Evolutionary conservation across 768 basidiomycete genomes (phyloP).

Genomic region (Hypholoma sublateritium): DNA sequence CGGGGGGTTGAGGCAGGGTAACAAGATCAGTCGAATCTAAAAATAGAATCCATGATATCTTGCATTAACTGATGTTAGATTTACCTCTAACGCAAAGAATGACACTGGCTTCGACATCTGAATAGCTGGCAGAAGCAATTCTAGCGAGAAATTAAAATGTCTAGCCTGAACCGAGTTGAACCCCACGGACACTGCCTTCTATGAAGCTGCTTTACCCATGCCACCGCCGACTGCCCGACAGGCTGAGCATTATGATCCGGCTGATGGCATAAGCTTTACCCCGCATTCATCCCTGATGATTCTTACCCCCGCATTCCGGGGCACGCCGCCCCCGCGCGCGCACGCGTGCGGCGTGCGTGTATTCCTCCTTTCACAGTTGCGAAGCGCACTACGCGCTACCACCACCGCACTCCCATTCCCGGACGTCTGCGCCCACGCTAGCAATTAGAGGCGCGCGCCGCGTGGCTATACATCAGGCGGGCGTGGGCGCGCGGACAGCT

Average conservation of each 20-base stretch:
- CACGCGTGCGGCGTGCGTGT: neutral
- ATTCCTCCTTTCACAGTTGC: neutral
- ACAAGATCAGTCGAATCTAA: no score
- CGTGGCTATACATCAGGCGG: neutral
- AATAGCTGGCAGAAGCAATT: no score
- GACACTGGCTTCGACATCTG: no score
- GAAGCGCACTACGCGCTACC: neutral
- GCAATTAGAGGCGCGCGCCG: neutral
- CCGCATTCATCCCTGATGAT: slow-evolving; percentile 1
- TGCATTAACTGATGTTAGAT: no score
- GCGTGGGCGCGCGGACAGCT: neutral
- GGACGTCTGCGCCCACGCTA: neutral
- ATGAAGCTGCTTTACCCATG: neutral
- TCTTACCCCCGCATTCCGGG: slow-evolving; percentile 8
- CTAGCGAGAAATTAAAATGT: no score
- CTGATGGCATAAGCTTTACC: slow-evolving; percentile 2
- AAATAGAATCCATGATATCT: no score
- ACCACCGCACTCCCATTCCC: neutral
- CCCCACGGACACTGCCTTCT: no score
- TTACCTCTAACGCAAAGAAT: no score
- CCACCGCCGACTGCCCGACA: neutral
- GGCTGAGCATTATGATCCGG: slow-evolving; percentile 7
- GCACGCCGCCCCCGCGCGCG: slow-evolving; percentile 2
- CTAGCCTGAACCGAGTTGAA: no score
- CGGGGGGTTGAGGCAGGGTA: no score